Conservation (phyloP, 768 basidiomycete species). For the Lactifluus hygrophoroides region DNA sequence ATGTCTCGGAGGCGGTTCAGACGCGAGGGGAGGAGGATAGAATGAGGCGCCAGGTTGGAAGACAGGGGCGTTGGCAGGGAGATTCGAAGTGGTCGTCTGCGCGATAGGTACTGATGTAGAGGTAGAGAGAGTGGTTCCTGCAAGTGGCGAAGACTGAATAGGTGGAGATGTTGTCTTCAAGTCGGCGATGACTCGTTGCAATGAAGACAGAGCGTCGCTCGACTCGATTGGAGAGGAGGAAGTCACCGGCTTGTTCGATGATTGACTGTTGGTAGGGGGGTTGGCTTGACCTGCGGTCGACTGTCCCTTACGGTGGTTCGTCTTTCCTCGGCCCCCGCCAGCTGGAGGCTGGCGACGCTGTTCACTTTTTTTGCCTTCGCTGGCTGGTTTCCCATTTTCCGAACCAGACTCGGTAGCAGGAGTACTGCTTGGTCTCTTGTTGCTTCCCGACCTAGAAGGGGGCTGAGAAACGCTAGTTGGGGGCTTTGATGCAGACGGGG, state of each 20-base stretch:
- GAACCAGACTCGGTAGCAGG: conserved; percentile 58
- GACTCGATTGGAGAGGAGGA: conserved; percentile 52
- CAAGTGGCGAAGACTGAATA: conserved; percentile 35
- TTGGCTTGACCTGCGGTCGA: conserved; percentile 48
- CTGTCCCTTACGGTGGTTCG: conserved; percentile 17
- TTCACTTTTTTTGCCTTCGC: conserved; percentile 48
- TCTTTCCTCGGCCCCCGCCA: conserved; percentile 30
- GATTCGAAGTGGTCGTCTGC: conserved; percentile 39
- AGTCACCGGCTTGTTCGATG: conserved; percentile 22
- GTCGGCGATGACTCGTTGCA: conserved; percentile 92
- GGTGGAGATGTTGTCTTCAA: conserved; percentile 77
- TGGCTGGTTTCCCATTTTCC: conserved; percentile 53
- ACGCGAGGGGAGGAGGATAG: conserved; percentile 39
- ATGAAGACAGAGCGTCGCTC: conserved; percentile 75
- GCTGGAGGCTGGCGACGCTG: conserved; percentile 33
- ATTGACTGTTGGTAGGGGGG: conserved; percentile 41
- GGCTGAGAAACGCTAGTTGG: conserved; percentile 27
- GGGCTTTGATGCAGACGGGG: conserved; percentile 39
- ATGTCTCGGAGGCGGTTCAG: conserved; percentile 51
- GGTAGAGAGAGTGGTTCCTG: conserved; percentile 31
- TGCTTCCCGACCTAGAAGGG: conserved; percentile 46
- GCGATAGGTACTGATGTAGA: conserved; percentile 39
- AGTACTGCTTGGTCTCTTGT: conserved; percentile 42
- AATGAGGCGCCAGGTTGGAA: conserved; percentile 63
- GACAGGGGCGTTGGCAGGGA: conserved; percentile 59